Base-by-base conservation (phyloP, 495 filamentous ascomycete species). In the Hypoxylon cercidicola region DNA sequence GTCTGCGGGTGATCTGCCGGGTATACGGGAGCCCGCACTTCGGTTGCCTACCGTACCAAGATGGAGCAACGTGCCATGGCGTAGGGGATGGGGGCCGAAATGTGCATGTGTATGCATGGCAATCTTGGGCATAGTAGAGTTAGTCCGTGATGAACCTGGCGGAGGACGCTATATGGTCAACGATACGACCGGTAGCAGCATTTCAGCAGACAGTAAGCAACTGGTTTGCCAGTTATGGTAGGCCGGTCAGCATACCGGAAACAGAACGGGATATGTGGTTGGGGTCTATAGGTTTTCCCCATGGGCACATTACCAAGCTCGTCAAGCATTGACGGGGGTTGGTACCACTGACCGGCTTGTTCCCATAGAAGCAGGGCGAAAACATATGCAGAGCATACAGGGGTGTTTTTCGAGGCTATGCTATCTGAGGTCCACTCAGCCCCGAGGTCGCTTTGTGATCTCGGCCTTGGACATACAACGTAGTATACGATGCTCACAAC, bases 181-280 rank as follows among this genome's bases (percentile, higher is more conserved):
- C 9, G 9, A 25, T 4, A 32, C 30, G 30, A 32, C 8, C 30
- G 30, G 23, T 32, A 32, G 30, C 30, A 32, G 30, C 9, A 11
- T 32, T 7, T 7, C 7, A 3, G 7, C 7, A 32, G 30, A 32
- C 30, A 32, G 30, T 32, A 32, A 32, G 30, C 30, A 40, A 12
- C 37, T 40, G 15, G 37, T 32, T 11, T 51, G 41, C 35, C 51
- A 39, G 40, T 34, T 20, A 48, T n/a, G 34, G 8, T 50, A 6
- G 18, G n/a, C 35, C 62, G 21, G 6, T 50, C 6, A 28, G 19
- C 35, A 55, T 60, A 55, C 60, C 50, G 21, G 53, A 41, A 19
- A 7, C 32, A 4, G 4, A 32, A 32, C 30, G 30, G 25, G 30
- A 32, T 32, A 11, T 8, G 10, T 5, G 3, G 30, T 32, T 32